These are phyloP conservation scores for Saturnispora mendoncae DNA, from an alignment of 805 yeast species.

Conservation along the genomic window DNA sequence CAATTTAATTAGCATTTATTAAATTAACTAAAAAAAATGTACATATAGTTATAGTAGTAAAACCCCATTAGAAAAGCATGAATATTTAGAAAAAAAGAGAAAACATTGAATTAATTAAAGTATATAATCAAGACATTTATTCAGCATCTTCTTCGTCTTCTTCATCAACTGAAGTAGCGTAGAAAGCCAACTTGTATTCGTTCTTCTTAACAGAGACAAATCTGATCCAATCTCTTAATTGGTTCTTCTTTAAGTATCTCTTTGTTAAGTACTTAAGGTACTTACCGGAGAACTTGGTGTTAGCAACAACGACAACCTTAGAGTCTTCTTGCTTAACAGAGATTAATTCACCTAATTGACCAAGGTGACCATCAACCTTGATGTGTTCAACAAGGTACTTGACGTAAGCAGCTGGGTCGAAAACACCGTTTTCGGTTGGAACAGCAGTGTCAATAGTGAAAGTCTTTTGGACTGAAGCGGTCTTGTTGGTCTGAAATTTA, in stretches of 20 bases:
- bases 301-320: constrained; percentile 80
- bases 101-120: constrained; percentile 8
- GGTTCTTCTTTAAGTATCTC: constrained; percentile 99
- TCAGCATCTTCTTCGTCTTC: constrained; percentile 78
- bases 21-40: background rate
- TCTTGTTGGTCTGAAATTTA: constrained; percentile 56
- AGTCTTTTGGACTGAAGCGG: constrained; percentile 69
- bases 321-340: constrained; percentile 79
- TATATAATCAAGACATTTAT: constrained; percentile 34
- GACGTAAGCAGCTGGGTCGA: constrained; percentile 95
- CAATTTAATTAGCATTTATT: background rate
- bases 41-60: too few species aligned
- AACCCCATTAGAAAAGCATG: background rate
- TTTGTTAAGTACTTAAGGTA: constrained; percentile 99
- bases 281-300: constrained; percentile 97
- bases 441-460: constrained; percentile 94
- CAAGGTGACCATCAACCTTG: constrained; percentile 94
- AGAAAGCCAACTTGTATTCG: constrained; percentile 96
- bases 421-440: constrained; percentile 95
- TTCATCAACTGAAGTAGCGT: constrained; percentile 91
- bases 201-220: constrained; percentile 92
- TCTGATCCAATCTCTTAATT: constrained; percentile 99
- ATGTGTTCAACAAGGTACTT: constrained; percentile 98
- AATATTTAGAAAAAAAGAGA: constrained; percentile 7
- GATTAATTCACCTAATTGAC: constrained; percentile 95